These are phyloP conservation scores for Warburgia ugandensis DNA, from an alignment of 164 flowering plant species.

Conservation along the genomic window DNA sequence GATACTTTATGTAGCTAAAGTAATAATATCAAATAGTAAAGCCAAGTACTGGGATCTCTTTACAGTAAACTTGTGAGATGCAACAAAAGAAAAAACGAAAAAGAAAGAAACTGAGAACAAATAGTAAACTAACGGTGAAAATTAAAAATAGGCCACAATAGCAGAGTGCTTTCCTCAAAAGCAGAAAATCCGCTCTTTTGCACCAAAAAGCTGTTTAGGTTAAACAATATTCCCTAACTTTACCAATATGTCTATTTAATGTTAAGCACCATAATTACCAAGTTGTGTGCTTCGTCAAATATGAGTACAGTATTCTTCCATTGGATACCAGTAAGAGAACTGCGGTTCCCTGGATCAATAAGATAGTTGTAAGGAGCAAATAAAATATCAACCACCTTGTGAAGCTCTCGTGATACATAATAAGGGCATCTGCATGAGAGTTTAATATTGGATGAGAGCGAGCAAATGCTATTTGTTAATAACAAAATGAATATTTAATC, in stretches of 20 bases:
- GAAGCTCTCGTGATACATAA: constrained; percentile 80
- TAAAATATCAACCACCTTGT: constrained; percentile 74
- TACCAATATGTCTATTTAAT: not conserved
- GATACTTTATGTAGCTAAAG: no score
- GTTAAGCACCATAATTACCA: constrained; percentile 31
- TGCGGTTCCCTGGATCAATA: constrained; percentile 61
- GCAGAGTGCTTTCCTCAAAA: no score
- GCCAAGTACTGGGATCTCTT: no score
- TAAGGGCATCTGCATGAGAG: constrained; percentile 76
- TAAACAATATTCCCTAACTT: not conserved
- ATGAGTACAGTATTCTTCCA: constrained; percentile 76
- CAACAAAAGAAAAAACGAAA: no score
- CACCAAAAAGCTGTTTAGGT: not conserved
- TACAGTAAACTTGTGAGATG: no score
- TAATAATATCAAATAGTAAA: no score
- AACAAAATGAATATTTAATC: not conserved
- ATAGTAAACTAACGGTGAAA: not conserved
- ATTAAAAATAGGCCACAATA: not conserved
- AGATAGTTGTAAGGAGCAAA: constrained; percentile 98
- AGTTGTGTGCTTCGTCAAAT: constrained; percentile 99
- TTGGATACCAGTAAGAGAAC: constrained; percentile 41
- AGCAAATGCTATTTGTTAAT: not conserved
- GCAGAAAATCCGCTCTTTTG: no score
- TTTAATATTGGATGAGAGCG: not conserved
- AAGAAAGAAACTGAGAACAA: not conserved